A percentile compares a stretch with the other conserved stretches of the same genome.
These are phyloP conservation scores for Flaveria bidentis DNA, from an alignment of 129 eudicot genomes.

Conservation along the genomic window DNA sequence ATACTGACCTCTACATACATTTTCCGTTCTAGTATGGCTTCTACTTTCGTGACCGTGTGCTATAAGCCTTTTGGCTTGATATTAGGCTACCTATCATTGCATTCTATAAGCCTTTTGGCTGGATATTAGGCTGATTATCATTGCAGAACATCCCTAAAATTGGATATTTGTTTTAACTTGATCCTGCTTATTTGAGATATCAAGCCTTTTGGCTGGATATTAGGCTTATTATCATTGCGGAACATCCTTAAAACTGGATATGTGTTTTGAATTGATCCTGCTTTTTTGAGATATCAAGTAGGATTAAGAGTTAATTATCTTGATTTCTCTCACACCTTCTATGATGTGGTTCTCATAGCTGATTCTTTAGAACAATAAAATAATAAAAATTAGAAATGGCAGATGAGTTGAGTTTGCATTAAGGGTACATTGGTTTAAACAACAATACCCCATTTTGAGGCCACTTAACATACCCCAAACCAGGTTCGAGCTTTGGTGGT, in stretches of 20 bases:
- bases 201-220: conserved; percentile 2
- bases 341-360: conserved; percentile 9
- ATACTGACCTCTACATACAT: background rate
- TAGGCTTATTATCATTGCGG: background rate
- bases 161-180: background rate
- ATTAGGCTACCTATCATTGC: background rate
- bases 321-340: background rate
- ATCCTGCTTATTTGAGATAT: background rate
- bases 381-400: too few species aligned
- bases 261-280: background rate
- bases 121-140: background rate
- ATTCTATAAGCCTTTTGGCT: background rate
- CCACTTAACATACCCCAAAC: too few species aligned
- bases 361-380: background rate
- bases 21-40: background rate
- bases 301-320: background rate
- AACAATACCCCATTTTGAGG: too few species aligned
- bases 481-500: too few species aligned
- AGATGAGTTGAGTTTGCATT: conserved; percentile 7
- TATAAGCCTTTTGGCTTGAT: background rate
- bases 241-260: background rate
- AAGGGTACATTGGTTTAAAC: too few species aligned
- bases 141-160: background rate
- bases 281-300: conserved; percentile 6
- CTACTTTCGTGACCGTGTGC: background rate